Evolutionary conservation across 441 rosid species (phyloP), one percentile per base, ranked within the genome.

Genomic region (Manihot esculenta): DNA sequence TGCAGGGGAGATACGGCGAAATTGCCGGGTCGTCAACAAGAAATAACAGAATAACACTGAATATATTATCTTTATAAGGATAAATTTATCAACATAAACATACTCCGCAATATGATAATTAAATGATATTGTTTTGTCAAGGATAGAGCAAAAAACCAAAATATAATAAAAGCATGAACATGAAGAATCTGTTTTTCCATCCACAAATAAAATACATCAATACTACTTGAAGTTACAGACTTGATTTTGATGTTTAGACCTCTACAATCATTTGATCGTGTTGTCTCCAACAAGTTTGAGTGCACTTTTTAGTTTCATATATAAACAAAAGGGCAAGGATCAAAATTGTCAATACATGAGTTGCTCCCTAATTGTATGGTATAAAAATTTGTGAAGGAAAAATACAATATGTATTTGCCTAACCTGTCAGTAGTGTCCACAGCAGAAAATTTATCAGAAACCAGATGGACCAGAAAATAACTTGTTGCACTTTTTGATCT

Each of bases 1-100:
- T 0, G 72, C 82, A 42, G 94, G 96, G 44, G 87, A 90, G 86
- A 89, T 85, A 51, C 81, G 93, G 68, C 68, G 26, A 74, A 76
- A 77, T 66, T 92, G 97, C 87, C 74, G 82, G 65, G 72, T 35
- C 73, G 80, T 57, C 41, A 86, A 84, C 78, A 82, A 80, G 73
- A 62, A 63, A 73, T 64, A 74, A 50, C 53, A 45, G 63, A 65
- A 76, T 51, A 74, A 78, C 23, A 58, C 14, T 65, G 33, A 79
- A 45, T 70, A 56, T 60, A 57, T 54, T 54, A 68, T 42, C 45
- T 61, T 57, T 49, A 75, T 49, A 44, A 42, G 69, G 64, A 71
- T 72, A 72, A 57, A 58, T 48, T 81, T 74, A 21, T 73, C 71
- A 49, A 45, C 44, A 71, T 54, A 70, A 79, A 64, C 42, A 64